phyloP scores from a whole-genome alignment of 2,329 filamentous ascomycete species.

The Capronia coronata region DNA sequence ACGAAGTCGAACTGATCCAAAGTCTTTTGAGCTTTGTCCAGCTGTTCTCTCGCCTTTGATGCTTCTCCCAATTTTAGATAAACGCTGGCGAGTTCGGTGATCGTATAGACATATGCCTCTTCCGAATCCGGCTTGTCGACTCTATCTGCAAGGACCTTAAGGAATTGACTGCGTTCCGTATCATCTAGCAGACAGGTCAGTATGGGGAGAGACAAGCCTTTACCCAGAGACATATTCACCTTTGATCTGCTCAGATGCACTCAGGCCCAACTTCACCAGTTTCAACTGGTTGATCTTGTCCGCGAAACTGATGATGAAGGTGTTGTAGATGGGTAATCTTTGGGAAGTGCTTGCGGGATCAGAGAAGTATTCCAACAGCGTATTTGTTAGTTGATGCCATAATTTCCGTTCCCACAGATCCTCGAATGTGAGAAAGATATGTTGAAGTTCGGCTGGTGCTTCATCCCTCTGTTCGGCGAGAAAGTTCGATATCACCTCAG shows the following conservation, averaged over 20 bases:
- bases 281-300: constrained; percentile 99
- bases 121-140: constrained; percentile 89
- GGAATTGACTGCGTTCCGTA: constrained; percentile 75
- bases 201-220: neutral
- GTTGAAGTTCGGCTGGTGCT: constrained; percentile 80
- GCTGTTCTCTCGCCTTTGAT: constrained; percentile 75
- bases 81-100: constrained; percentile 79
- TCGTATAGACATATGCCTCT: constrained; percentile 92
- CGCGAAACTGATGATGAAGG: constrained; percentile 90
- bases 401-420: constrained; percentile 97
- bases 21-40: constrained; percentile 80
- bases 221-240: constrained; percentile 43
- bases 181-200: constrained; percentile 57
- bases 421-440: constrained; percentile 84
- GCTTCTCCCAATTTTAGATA: constrained; percentile 74
- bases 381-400: constrained; percentile 96
- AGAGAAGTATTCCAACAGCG: constrained; percentile 81
- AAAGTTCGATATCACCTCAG: constrained; percentile 68
- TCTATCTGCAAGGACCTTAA: constrained; percentile 74
- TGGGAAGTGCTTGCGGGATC: constrained; percentile 72
- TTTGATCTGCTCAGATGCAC: constrained; percentile 76
- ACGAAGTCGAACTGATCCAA: constrained; percentile 90
- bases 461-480: constrained; percentile 82
- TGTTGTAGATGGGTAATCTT: constrained; percentile 84
- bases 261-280: constrained; percentile 83